These are phyloP conservation scores for Aspergillus terreus DNA, from an alignment of 2,329 filamentous ascomycete species.

Conservation along the genomic window DNA sequence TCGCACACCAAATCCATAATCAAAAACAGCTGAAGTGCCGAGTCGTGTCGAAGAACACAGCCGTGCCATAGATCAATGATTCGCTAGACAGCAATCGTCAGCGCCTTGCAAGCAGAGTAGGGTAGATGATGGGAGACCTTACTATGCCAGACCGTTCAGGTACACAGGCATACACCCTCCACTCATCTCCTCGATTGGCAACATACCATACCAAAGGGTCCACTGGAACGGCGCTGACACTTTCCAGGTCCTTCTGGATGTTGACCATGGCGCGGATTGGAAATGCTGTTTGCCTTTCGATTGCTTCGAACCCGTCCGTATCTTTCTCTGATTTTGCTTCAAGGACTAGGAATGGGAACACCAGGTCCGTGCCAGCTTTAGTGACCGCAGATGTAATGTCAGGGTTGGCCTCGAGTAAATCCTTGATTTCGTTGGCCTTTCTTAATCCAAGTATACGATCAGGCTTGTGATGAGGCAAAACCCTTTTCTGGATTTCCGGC, in stretches of 20 bases:
- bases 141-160: slow-evolving; percentile 1
- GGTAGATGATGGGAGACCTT: neutral
- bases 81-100: neutral
- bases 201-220: slow-evolving; percentile 5
- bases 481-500: slow-evolving; percentile 1
- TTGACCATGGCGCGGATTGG: slow-evolving; percentile 2
- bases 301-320: slow-evolving; percentile 3
- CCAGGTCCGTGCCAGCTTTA: neutral
- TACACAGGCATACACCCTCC: slow-evolving; percentile 6
- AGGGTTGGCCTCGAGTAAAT: neutral
- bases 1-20: slow-evolving; percentile 2
- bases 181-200: slow-evolving; percentile 4
- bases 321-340: slow-evolving; percentile 6
- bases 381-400: neutral
- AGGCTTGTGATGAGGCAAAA: slow-evolving; percentile 3
- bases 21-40: slow-evolving; percentile 4
- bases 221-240: neutral
- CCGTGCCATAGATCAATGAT: slow-evolving; percentile 5
- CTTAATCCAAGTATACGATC: slow-evolving; percentile 1
- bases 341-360: slow-evolving; percentile 3
- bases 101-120: neutral
- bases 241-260: neutral
- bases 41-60: slow-evolving; percentile 5
- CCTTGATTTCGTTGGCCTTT: neutral
- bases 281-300: slow-evolving; percentile 4